phyloP scores from a whole-genome alignment of 306 rosid genomes.

The Acacia crassicarpa region DNA sequence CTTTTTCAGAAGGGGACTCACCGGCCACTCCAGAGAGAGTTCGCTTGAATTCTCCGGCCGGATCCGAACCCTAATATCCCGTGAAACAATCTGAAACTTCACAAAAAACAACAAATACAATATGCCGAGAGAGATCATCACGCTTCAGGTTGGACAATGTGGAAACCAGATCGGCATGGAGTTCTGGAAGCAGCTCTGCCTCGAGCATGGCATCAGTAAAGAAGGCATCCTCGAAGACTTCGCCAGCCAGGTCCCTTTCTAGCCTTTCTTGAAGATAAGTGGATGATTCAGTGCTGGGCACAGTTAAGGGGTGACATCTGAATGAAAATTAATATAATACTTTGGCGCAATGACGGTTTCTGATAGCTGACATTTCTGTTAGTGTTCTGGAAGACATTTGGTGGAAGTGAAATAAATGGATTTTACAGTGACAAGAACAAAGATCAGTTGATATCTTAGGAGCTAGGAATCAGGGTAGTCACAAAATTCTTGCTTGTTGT shows the following conservation, averaged over 20 bases:
- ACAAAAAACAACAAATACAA: background rate
- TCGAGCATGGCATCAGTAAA: slow-evolving; percentile 97
- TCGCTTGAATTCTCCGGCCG: background rate
- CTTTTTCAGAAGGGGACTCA: slow-evolving; percentile 28
- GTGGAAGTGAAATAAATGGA: too few species aligned
- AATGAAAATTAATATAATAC: background rate
- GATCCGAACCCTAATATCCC: slow-evolving; percentile 57
- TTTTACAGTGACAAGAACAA: too few species aligned
- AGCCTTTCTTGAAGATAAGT: background rate
- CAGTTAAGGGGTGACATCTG: background rate
- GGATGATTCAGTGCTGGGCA: background rate
- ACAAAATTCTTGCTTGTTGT: too few species aligned
- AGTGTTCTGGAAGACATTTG: too few species aligned
- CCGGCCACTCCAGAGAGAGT: slow-evolving; percentile 24
- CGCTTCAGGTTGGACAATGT: slow-evolving; percentile 96
- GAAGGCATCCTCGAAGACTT: slow-evolving; percentile 98
- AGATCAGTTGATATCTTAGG: too few species aligned
- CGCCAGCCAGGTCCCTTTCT: slow-evolving; percentile 74
- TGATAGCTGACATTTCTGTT: too few species aligned
- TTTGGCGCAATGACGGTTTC: background rate
- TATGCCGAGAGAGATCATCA: slow-evolving; percentile 91
- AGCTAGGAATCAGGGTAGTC: too few species aligned
- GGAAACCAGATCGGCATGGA: slow-evolving; percentile 99
- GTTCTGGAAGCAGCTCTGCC: slow-evolving; percentile 98
- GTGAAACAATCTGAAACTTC: slow-evolving; percentile 15